These are phyloP conservation scores for Corniculantispora saksenae DNA, from an alignment of 2,329 filamentous ascomycete species.

Conservation along the genomic window DNA sequence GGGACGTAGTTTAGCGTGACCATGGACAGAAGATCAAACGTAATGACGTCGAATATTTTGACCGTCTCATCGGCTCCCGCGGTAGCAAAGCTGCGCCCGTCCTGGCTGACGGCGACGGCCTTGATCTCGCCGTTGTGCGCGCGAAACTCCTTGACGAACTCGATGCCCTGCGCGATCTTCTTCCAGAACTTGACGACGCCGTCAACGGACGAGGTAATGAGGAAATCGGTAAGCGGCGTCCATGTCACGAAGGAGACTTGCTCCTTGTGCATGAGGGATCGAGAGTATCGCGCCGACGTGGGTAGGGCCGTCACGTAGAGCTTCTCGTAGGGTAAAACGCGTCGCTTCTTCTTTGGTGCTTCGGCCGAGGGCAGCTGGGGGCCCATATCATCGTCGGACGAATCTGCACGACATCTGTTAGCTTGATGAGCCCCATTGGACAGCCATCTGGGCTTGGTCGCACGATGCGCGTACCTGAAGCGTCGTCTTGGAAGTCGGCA, in stretches of 20 bases:
- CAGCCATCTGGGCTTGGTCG: constrained; percentile 38
- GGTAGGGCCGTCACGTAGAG: constrained; percentile 91
- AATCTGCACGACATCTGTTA: constrained; percentile 36
- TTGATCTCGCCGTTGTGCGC: constrained; percentile 85
- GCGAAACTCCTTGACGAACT: constrained; percentile 97
- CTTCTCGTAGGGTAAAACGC: constrained; percentile 90
- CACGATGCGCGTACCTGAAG: constrained; percentile 38
- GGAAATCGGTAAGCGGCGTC: constrained; percentile 88
- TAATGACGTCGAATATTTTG: constrained; percentile 81
- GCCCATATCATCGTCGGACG: constrained; percentile 90
- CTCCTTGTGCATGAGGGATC: constrained; percentile 98
- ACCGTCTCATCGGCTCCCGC: constrained; percentile 76
- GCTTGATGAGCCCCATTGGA: constrained; percentile 8
- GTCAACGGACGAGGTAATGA: constrained; percentile 90
- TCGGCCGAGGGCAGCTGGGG: constrained; percentile 81
- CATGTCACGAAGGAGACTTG: constrained; percentile 85
- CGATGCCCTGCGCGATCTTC: constrained; percentile 84
- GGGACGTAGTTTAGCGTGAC: constrained; percentile 75
- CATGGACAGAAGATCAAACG: constrained; percentile 85
- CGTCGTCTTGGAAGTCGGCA: constrained; percentile 52
- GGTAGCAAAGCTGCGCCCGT: constrained; percentile 92
- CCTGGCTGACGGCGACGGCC: constrained; percentile 80
- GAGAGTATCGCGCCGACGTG: constrained; percentile 79
- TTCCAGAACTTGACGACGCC: constrained; percentile 99
- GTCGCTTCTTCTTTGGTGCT: constrained; percentile 84